Percentiles rank a stretch among this genome's conserved stretches.
These are phyloP conservation scores for Bruguiera parviflora DNA, from an alignment of 345 rosid genomes.

Conservation along the genomic window DNA sequence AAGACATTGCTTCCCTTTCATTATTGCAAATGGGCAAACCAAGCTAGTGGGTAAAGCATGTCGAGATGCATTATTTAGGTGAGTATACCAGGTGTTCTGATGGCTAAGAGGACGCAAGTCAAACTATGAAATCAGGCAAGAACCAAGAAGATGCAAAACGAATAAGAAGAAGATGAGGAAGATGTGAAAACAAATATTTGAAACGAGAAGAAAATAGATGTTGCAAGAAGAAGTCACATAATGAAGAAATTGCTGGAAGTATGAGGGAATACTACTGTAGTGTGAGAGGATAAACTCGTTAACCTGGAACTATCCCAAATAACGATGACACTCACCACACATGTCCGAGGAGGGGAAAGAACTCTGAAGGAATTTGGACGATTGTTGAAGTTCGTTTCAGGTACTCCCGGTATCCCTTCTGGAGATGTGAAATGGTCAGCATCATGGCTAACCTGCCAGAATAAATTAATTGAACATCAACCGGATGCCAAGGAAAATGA, in stretches of 20 bases:
- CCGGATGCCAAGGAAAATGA: too few species aligned
- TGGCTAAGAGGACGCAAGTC: too few species aligned
- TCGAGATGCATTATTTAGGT: too few species aligned
- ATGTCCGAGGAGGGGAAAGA: slow-evolving; percentile 60
- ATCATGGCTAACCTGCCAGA: slow-evolving; percentile 60
- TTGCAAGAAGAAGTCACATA: too few species aligned
- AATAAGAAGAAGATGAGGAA: too few species aligned
- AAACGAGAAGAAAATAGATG: too few species aligned
- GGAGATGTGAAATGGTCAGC: slow-evolving; percentile 69
- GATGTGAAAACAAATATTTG: too few species aligned
- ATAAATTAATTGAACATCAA: neutral
- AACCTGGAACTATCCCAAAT: neutral
- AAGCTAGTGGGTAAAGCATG: neutral
- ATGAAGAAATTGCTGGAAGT: too few species aligned
- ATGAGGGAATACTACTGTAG: neutral
- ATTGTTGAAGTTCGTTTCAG: slow-evolving; percentile 74
- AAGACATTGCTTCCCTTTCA: neutral
- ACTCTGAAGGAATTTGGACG: slow-evolving; percentile 76
- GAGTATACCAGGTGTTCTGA: too few species aligned
- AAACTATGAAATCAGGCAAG: too few species aligned
- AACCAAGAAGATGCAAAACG: too few species aligned
- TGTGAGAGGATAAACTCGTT: neutral
- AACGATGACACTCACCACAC: slow-evolving; percentile 45
- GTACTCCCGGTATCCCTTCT: slow-evolving; percentile 71
- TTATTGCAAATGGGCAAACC: slow-evolving; percentile 1